These are phyloP conservation scores for Ustilago cynodontis DNA, from an alignment of 1,284 basidiomycete genomes.

Conservation along the genomic window DNA sequence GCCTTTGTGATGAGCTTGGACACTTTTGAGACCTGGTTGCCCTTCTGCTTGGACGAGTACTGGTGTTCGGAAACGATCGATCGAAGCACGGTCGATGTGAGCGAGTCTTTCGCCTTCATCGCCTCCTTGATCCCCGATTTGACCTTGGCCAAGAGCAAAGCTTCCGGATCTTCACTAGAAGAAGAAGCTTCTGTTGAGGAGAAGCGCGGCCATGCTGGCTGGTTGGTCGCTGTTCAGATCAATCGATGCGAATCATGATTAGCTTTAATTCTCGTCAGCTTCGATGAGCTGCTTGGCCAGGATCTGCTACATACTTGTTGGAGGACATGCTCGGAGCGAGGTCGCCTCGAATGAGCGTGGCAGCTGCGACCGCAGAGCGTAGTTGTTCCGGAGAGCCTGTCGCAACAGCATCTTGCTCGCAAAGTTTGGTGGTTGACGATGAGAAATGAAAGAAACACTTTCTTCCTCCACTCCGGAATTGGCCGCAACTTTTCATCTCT, in stretches of 20 bases:
- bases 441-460: neutral
- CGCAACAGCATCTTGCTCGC: slow-evolving; percentile 38
- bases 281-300: too few relatives aligned
- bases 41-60: slow-evolving; percentile 54
- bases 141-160: slow-evolving; percentile 42
- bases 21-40: slow-evolving; percentile 43
- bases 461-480: slow-evolving; percentile 39
- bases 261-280: neutral
- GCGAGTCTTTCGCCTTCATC: slow-evolving; percentile 58
- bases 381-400: slow-evolving; percentile 41
- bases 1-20: slow-evolving; percentile 56
- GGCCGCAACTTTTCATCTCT: slow-evolving; percentile 17
- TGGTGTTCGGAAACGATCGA: slow-evolving; percentile 59
- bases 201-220: slow-evolving; percentile 28
- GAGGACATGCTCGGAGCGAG: slow-evolving; percentile 11
- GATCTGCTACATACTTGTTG: slow-evolving; percentile 22
- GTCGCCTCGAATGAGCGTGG: slow-evolving; percentile 33
- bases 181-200: slow-evolving; percentile 30
- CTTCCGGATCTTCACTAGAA: slow-evolving; percentile 39
- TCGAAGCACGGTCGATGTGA: slow-evolving; percentile 54
- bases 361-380: slow-evolving; percentile 33
- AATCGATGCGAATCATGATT: neutral
- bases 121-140: slow-evolving; percentile 59
- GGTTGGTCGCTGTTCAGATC: slow-evolving; percentile 4
- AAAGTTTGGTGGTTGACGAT: too few relatives aligned